phyloP scores from a whole-genome alignment of 2,329 filamentous ascomycete genomes.

The Hypoxylon sp. region DNA sequence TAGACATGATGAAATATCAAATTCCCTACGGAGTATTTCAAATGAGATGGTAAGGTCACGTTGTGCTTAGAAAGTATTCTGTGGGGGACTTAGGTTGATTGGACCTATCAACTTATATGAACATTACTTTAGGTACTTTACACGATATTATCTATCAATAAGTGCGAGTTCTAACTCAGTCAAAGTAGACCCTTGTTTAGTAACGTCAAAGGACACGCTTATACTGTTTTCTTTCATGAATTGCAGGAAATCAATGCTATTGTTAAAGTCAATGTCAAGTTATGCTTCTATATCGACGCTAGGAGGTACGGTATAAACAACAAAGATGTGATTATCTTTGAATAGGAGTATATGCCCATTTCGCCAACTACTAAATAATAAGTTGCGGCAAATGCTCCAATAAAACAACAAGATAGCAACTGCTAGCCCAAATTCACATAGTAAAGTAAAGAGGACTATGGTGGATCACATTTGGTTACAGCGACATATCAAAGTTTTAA shows the following conservation, averaged over 20 bases:
- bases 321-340: neutral
- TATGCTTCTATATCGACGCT: neutral
- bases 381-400: neutral
- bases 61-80: neutral
- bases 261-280: neutral
- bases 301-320: neutral
- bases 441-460: neutral
- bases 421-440: neutral
- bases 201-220: neutral
- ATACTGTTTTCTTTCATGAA: neutral
- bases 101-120: neutral
- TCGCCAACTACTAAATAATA: neutral
- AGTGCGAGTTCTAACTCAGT: neutral
- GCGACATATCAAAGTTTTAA: neutral
- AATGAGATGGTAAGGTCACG: neutral
- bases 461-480: too few relatives aligned
- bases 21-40: neutral
- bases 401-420: neutral
- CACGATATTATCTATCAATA: neutral
- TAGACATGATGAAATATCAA: neutral
- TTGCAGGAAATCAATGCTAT: neutral
- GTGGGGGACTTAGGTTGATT: neutral
- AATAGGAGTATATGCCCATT: neutral
- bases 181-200: neutral
- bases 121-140: neutral